Conservation (phyloP, 2,329 filamentous ascomycete genomes). For the Dichotomopilus funicola region DNA sequence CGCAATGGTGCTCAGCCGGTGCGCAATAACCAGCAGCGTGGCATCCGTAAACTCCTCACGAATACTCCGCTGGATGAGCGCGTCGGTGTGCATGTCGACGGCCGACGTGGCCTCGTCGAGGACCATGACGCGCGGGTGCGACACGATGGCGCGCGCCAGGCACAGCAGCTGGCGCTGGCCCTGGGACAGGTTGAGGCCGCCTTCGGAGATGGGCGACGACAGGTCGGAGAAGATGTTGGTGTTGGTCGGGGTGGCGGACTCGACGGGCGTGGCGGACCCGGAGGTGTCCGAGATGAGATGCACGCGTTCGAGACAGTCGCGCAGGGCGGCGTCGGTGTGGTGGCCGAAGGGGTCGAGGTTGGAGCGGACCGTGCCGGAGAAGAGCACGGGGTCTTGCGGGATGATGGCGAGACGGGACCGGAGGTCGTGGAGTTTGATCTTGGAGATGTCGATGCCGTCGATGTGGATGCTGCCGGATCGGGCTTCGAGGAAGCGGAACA, state of each 20-base stretch:
- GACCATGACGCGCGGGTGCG: constrained; percentile 68
- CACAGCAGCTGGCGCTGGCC: constrained; percentile 72
- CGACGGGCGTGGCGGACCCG: constrained; percentile 34
- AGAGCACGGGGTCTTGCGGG: constrained; percentile 75
- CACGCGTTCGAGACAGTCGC: constrained; percentile 62
- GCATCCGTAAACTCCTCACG: constrained; percentile 63
- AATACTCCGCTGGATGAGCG: constrained; percentile 66
- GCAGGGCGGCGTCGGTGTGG: constrained; percentile 61
- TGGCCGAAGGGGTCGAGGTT: constrained; percentile 74
- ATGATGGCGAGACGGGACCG: constrained; percentile 74
- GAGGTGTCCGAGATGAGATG: constrained; percentile 46
- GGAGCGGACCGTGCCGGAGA: constrained; percentile 68
- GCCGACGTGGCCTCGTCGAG: constrained; percentile 75
- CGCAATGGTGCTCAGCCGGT: constrained; percentile 67
- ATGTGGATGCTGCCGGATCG: constrained; percentile 59
- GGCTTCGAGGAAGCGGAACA: constrained; percentile 73
- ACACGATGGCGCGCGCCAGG: constrained; percentile 65
- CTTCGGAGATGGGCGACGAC: constrained; percentile 59
- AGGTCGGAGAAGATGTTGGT: constrained; percentile 61
- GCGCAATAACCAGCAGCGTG: constrained; percentile 68
- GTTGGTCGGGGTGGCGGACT: constrained; percentile 40
- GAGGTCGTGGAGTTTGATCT: constrained; percentile 61
- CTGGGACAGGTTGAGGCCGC: constrained; percentile 67
- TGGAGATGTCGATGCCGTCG: constrained; percentile 69
- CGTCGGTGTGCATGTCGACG: constrained; percentile 71